Evolutionary conservation across 805 yeast genomes (phyloP), one percentile per base, ranked within the genome.

Genomic region (Wickerhamomyces ciferrii): DNA sequence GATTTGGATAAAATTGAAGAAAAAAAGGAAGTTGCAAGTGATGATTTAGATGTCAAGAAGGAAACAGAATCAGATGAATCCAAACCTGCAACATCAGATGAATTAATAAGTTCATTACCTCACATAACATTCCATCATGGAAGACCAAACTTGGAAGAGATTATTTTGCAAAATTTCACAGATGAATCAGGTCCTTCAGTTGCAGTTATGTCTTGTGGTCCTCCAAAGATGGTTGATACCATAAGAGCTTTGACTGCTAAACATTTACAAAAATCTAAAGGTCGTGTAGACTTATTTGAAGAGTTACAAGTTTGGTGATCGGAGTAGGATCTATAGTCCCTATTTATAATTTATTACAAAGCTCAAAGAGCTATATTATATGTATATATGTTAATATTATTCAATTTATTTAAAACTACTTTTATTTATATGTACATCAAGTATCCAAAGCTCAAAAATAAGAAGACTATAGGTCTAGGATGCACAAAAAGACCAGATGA

Each of bases 281-380:
- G 73, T 44, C 71, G 85, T 41, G 75, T 84, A 19, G 88, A 82
- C 49, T 83, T 79, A 56, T 80, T 71, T 57, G 94, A 87, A 60
- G 89, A 84, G 56, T 73, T 82, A 43, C 87, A 83, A 65, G 69
- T 74, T n/a, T 32, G 35, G 35, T 32, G 10, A 32, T 10, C 14
- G 13, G n/a, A n/a, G n/a, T n/a, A n/a, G n/a, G n/a, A n/a, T n/a
- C n/a, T n/a, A n/a, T n/a, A n/a, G n/a, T n/a, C n/a, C n/a, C 6
- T 24, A 10, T 24, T 24, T 24, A 24, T 10, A 24, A 24, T 24
- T 24, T 24, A 24, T 24, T 24, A n/a, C n/a, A n/a, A n/a, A n/a
- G n/a, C n/a, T n/a, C n/a, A n/a, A n/a, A n/a, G n/a, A n/a, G n/a
- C n/a, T n/a, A n/a, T n/a, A n/a, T n/a, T n/a, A n/a, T n/a, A n/a